Base-by-base conservation (phyloP, 2,329 filamentous ascomycete species). In the Alternaria triticimaculans region DNA sequence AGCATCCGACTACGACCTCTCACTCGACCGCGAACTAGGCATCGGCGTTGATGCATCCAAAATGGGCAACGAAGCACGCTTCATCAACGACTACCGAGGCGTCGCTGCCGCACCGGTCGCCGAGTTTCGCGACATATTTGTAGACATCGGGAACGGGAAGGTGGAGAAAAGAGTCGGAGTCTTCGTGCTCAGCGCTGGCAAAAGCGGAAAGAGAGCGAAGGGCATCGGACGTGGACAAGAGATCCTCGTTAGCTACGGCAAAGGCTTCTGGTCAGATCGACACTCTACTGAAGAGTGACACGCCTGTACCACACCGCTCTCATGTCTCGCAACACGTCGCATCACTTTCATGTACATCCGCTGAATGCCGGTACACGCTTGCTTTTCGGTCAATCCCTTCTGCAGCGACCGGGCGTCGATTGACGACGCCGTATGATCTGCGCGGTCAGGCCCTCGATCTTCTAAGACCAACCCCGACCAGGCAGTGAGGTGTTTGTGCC, bases 21-120 rank as follows among this genome's bases (percentile, higher is more conserved):
- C 78, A 21, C 76, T 87, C 14, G 84, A 86, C 71, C 79, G 84
- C 21, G 83, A 86, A 4, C 68, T 83, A 7, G 82, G 78, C 11
- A 72, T 87, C 11, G 81, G 82, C 18, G 80, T 86, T 10, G 85
- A 87, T 68, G 84, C 84, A 5, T 80, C 80, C 1, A 74, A 71
- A 3, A 80, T 81, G 65, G 85, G 85, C 26, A 87, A 87, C 66
- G 84, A 87, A 67, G 81, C 83, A 5, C 78, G 85, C 46, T 86
- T 85, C 66, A 81, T 84, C 63, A 87, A 87, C 65, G 85, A 87
- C 71, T 87, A 86, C 71, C 80, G 85, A 59, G 83, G 85, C 18
- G 78, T 87, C 9, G 74, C 78, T 3, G 62, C 71, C 1, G 70
- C 70, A n/a, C 79, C 81, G 9, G 81, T 80, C 62, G 81, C 82